Evolutionary conservation across 1,284 basidiomycete genomes (phyloP), one percentile per base, ranked within the genome.

Genomic region (Pyrrhoderma noxium): DNA sequence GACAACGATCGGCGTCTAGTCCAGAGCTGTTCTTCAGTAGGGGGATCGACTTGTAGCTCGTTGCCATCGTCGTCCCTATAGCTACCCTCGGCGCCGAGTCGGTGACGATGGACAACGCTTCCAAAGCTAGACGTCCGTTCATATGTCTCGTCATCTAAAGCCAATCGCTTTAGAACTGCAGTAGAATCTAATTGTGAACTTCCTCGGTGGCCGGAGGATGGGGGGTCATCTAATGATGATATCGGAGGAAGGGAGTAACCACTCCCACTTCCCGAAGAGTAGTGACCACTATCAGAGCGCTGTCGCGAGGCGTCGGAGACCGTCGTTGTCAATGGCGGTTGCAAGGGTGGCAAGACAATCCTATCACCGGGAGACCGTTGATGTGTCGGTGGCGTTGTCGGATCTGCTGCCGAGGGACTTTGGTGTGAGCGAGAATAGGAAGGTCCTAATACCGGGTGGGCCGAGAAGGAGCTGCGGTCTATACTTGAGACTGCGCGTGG

Each of bases 1-100:
- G 54, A 56, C 38, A 56, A 42, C 43, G 54, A 56, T 46, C 54
- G 45, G 27, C 51, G 54, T 38, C 54, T 52, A 36, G 46, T 56
- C 51, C 45, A 49, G 23, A 56, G 49, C 47, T 52, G 51, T 31
- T 56, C 50, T 36, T 42, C 38, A 11, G 51, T 56, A 21, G 54
- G 54, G 35, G 34, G 45, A 25, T 18, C 46, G 39, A 52, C 36
- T 21, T 19, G n/a, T 27, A 49, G 31, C 42, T 38, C 41, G 43
- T 44, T 34, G 46, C 34, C 42, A 36, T 45, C 46, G 38, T 52
- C 45, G 45, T 49, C 47, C 39, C 54, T 48, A 56, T 56, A 47
- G 49, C 45, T 49, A 21, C 54, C 54, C 19, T 52, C 23, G 34
- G 39, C 25, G n/a, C 16, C 38, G 27, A 31, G 7, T 31, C 27